Percentiles rank a stretch among this genome's conserved stretches.
Evolutionary conservation across 106 monocot species (phyloP).

Genomic region (Dendrobium officinale): DNA sequence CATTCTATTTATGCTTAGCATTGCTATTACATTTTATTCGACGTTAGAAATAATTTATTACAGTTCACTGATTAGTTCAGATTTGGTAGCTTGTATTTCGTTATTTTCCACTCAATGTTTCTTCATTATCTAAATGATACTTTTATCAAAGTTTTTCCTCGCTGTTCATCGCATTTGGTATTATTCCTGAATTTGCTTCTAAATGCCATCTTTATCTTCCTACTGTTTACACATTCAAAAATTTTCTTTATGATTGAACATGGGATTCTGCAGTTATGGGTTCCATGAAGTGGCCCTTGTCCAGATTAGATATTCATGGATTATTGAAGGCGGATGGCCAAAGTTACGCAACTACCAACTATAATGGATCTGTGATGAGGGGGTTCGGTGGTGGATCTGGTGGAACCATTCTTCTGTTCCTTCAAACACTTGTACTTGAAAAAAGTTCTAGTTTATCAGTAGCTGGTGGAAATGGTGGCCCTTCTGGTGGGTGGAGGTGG

Average conservation of each 20-base stretch:
- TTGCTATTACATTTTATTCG: not conserved
- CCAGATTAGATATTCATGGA: constrained; percentile 60
- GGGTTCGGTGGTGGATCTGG: constrained; percentile 92
- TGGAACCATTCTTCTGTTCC: constrained; percentile 80
- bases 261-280: constrained; percentile 62
- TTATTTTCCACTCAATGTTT: not conserved
- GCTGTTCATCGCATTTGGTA: not conserved
- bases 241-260: not conserved
- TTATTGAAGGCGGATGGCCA: constrained; percentile 79
- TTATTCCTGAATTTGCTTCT: not conserved
- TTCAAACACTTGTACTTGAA: constrained; percentile 45
- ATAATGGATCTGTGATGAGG: constrained; percentile 44
- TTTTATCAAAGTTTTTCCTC: not conserved
- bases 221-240: not conserved
- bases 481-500: constrained; percentile 85
- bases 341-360: constrained; percentile 29
- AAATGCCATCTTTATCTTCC: not conserved
- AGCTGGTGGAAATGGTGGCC: constrained; percentile 70
- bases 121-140: not conserved
- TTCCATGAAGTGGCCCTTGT: constrained; percentile 90
- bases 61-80: not conserved
- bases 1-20: not conserved
- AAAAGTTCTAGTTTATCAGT: constrained; percentile 64
- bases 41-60: not conserved
- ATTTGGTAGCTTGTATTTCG: not conserved